These are phyloP conservation scores for Lipomyces mesembrius DNA, from an alignment of 805 yeast genomes.

Conservation along the genomic window DNA sequence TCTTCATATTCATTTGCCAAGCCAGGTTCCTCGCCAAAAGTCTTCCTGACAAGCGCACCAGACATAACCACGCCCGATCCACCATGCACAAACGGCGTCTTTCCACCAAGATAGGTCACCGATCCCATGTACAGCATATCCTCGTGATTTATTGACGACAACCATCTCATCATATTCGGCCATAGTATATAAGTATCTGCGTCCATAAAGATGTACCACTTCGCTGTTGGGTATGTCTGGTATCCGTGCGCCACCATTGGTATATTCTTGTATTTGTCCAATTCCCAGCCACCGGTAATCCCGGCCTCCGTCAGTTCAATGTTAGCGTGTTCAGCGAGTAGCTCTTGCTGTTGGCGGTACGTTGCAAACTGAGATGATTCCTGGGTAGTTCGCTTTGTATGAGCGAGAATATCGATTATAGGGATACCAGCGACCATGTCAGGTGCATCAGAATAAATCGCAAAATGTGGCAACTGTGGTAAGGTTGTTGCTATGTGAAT, in stretches of 20 bases:
- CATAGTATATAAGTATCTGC: conserved; percentile 39
- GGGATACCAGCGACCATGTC: conserved; percentile 44
- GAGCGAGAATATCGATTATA: conserved; percentile 44
- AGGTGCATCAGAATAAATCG: conserved; percentile 46
- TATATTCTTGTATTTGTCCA: conserved; percentile 49
- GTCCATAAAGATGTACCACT: conserved; percentile 44
- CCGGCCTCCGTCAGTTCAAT: conserved; percentile 29
- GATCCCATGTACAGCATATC: conserved; percentile 45
- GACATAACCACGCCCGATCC: conserved; percentile 35
- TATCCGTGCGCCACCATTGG: conserved; percentile 49
- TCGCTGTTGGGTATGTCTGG: conserved; percentile 37
- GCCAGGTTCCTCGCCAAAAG: conserved; percentile 39
- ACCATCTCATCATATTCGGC: conserved; percentile 41
- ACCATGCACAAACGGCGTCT: conserved; percentile 47
- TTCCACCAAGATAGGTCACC: conserved; percentile 36
- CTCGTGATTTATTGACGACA: conserved; percentile 40
- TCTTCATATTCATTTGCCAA: conserved; percentile 36
- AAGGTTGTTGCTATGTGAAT: conserved; percentile 45
- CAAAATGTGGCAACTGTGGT: conserved; percentile 43
- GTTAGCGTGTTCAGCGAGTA: conserved; percentile 40
- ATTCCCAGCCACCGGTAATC: conserved; percentile 44
- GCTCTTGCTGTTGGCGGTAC: conserved; percentile 41
- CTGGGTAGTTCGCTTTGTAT: conserved; percentile 18
- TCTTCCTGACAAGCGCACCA: conserved; percentile 42
- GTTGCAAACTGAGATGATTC: conserved; percentile 34